Evolutionary conservation across 2,329 filamentous ascomycete genomes (phyloP), one percentile per base, ranked within the genome.

Genomic region (Trematosphaeria pertusa): DNA sequence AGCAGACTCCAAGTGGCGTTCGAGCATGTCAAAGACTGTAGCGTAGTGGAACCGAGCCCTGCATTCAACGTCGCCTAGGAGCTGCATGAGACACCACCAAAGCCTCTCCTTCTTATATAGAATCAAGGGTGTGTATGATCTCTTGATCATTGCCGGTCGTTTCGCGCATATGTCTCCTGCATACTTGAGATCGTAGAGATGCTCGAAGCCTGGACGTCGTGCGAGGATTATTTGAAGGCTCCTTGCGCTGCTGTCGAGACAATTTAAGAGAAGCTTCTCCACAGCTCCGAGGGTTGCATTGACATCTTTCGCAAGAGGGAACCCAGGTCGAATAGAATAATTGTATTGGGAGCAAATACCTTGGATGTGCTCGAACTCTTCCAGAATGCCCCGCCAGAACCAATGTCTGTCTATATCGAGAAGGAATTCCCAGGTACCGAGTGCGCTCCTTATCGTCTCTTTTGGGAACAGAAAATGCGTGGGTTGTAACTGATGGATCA

Each of bases 11-110:
- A 60, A 46, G 36, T 60, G 48, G 9, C 56, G 46, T 24, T 58
- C 52, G 1, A 61, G 46, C 21, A 56, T 42, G 9, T 40, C 46
- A 15, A 61, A 43, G 3, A 61, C 21, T 37, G 55, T 42, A 3
- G 33, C 43, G 20, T 50, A 47, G 11, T 26, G 42, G 11, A 52
- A 50, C 5, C 47, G 41, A 10, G 21, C 35, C 15, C 35, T 30
- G 8, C 31, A 26, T 32, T 59, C 58, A 1, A 51, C 47, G 1
- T n/a, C 7, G 14, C 51, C 52, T n/a, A 44, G 42, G 1, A 52
- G 22, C 21, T 58, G 43, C 11, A 40, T 19, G 3, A 60, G 17
- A 14, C 33, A 46, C 51, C 51, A 58, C 31, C 47, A 50, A 1
- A 58, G 42, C 3, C 37, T 39, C 4, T 59, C 48, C 10, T 26